Evolutionary conservation across 176 grass and related monocot species (phyloP).

Genomic region (Bolboschoenus planiculmis): DNA sequence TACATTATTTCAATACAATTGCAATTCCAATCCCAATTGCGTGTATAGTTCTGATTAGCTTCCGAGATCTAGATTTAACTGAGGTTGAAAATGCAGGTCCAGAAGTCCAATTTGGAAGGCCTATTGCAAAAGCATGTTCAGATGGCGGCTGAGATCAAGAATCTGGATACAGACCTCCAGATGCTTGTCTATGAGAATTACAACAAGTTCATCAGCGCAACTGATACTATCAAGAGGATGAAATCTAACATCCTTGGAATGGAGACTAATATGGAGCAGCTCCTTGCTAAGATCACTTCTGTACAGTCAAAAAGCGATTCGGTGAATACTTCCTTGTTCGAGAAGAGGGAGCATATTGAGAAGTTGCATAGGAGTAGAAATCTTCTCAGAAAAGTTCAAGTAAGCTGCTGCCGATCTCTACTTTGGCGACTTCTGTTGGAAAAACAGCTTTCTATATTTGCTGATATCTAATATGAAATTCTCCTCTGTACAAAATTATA

Average conservation of each 20-base stretch:
- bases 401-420: constrained; percentile 28
- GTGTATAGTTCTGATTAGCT: not conserved
- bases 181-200: constrained; percentile 99
- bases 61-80: not conserved
- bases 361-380: constrained; percentile 95
- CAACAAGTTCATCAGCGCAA: constrained; percentile 98
- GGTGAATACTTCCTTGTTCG: constrained; percentile 88
- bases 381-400: constrained; percentile 98
- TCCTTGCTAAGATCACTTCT: constrained; percentile 96
- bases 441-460: not conserved
- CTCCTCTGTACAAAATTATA: constrained; percentile 21
- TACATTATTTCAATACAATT: not conserved
- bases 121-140: constrained; percentile 94
- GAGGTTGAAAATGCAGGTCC: constrained; percentile 42
- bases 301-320: constrained; percentile 95
- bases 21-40: not conserved
- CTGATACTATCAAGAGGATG: constrained; percentile 99
- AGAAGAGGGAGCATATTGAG: constrained; percentile 97
- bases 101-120: constrained; percentile 87
- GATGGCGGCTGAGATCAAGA: constrained; percentile 99
- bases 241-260: constrained; percentile 97
- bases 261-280: constrained; percentile 90
- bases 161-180: constrained; percentile 97
- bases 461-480: not conserved
- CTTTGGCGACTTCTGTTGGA: constrained; percentile 5